Evolutionary conservation across 768 basidiomycete genomes (phyloP), one percentile per base, ranked within the genome.

Genomic region (Mycena belliarum): DNA sequence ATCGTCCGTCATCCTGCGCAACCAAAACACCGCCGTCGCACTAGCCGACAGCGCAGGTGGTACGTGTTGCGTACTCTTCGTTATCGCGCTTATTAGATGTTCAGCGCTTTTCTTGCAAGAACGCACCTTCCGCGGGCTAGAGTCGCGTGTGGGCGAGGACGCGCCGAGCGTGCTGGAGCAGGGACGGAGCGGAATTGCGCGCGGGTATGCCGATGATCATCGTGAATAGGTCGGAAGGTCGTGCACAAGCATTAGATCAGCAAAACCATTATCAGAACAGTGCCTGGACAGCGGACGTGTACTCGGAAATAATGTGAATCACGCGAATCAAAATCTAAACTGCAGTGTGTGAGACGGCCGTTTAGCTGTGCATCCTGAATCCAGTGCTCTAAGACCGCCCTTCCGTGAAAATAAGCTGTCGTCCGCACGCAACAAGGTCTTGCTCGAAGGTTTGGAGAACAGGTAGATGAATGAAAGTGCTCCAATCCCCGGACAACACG

Each of bases 161-260:
- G 81, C 78, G 1, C 95, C 95, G 0, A 83, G 89, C 60, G 70
- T 87, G 38, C 71, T 98, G 57, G 93, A 97, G 73, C 91, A 96
- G 70, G 96, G 96, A 0, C 75, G 94, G 44, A 90, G 83, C 63
- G 96, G 96, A 6, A 88, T 96, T 44, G 94, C 96, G 37, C 82
- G 88, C 60, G 93, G 90, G 11, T 98, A 98, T 69, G 81, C 81
- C 45, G 88, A 90, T 57, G 80, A 80, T 60, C 72, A 73, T 60
- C 44, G 45, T 12, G 29, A 32, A 12, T 32, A 32, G 29, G 7
- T 6, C 7, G 29, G 12, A 32, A 12, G 29, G 29, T 12, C 29
- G n/a, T n/a, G n/a, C n/a, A n/a, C n/a, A n/a, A n/a, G n/a, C n/a
- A n/a, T n/a, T n/a, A n/a, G n/a, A n/a, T n/a, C n/a, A n/a, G n/a